Percentiles rank a stretch among this genome's conserved stretches.
These are phyloP conservation scores for Pythium myriotylum DNA, from an alignment of 352 stramenopile genomes.

Conservation along the genomic window DNA sequence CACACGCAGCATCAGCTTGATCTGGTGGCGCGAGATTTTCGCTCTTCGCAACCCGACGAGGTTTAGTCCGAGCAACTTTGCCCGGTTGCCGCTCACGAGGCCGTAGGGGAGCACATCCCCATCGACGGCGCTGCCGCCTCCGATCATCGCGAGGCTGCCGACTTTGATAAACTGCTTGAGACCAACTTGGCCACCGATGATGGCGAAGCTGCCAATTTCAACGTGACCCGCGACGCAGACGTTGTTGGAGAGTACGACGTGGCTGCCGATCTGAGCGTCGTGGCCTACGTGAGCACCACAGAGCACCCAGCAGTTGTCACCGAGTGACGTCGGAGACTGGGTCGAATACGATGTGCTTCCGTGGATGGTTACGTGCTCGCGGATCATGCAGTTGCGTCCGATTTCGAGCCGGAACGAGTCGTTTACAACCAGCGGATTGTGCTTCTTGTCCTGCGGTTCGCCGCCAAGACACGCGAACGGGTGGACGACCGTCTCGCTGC, in stretches of 20 bases:
- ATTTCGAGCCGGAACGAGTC: slow-evolving; percentile 45
- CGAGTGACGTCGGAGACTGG: slow-evolving; percentile 51
- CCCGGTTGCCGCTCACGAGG: slow-evolving; percentile 71
- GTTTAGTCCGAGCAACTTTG: slow-evolving; percentile 78
- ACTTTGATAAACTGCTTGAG: slow-evolving; percentile 81
- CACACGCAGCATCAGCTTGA: slow-evolving; percentile 77
- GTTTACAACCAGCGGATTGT: slow-evolving; percentile 19
- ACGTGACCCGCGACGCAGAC: slow-evolving; percentile 83
- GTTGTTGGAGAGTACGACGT: slow-evolving; percentile 84
- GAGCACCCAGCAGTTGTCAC: slow-evolving; percentile 81
- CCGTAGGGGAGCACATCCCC: slow-evolving; percentile 82
- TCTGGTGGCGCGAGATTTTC: slow-evolving; percentile 59
- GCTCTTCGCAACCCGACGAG: slow-evolving; percentile 70
- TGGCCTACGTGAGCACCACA: slow-evolving; percentile 78
- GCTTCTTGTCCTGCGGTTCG: slow-evolving; percentile 84
- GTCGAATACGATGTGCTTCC: slow-evolving; percentile 70
- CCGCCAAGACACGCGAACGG: slow-evolving; percentile 79
- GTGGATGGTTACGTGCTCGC: slow-evolving; percentile 84
- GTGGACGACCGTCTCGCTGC: slow-evolving; percentile 56
- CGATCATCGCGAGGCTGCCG: slow-evolving; percentile 74
- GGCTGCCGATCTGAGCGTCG: slow-evolving; percentile 60
- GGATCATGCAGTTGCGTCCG: slow-evolving; percentile 74
- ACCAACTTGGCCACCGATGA: slow-evolving; percentile 77
- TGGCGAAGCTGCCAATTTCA: slow-evolving; percentile 68
- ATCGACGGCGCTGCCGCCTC: slow-evolving; percentile 80